phyloP scores from a whole-genome alignment of 2,329 filamentous ascomycete species.

The Xylariaceae sp. region DNA sequence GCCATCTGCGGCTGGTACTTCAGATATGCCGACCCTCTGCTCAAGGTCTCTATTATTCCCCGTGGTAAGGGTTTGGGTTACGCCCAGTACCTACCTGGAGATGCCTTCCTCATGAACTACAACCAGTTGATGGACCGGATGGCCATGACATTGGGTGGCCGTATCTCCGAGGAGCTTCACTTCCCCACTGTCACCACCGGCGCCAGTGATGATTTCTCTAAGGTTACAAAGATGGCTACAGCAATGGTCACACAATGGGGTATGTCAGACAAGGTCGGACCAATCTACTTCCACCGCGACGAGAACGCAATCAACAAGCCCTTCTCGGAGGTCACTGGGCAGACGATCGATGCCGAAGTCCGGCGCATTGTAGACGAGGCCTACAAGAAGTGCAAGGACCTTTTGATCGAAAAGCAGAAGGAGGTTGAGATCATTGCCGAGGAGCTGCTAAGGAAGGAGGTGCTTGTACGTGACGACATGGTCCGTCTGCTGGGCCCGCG shows the following conservation, averaged over 20 bases:
- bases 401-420: conserved; percentile 78
- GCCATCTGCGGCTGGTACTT: conserved; percentile 99
- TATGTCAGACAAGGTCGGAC: conserved; percentile 92
- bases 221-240: conserved; percentile 92
- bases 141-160: conserved; percentile 97
- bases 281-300: conserved; percentile 83
- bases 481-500: conserved; percentile 78
- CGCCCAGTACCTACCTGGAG: conserved; percentile 92
- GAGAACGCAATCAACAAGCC: conserved; percentile 84
- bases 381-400: conserved; percentile 81
- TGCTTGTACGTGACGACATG: conserved; percentile 87
- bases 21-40: conserved; percentile 88
- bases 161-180: conserved; percentile 92
- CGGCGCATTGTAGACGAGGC: conserved; percentile 87
- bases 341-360: conserved; percentile 87
- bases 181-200: conserved; percentile 95
- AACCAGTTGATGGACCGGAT: conserved; percentile 98
- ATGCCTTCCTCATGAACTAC: conserved; percentile 93
- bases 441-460: conserved; percentile 87
- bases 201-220: conserved; percentile 95
- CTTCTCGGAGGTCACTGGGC: conserved; percentile 89
- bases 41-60: conserved; percentile 98
- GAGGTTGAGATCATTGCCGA: conserved; percentile 88
- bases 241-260: conserved; percentile 99
- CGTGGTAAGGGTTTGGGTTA: conserved; percentile 92